Conservation (phyloP, 345 rosid species). For the Salix arbutifolia region DNA sequence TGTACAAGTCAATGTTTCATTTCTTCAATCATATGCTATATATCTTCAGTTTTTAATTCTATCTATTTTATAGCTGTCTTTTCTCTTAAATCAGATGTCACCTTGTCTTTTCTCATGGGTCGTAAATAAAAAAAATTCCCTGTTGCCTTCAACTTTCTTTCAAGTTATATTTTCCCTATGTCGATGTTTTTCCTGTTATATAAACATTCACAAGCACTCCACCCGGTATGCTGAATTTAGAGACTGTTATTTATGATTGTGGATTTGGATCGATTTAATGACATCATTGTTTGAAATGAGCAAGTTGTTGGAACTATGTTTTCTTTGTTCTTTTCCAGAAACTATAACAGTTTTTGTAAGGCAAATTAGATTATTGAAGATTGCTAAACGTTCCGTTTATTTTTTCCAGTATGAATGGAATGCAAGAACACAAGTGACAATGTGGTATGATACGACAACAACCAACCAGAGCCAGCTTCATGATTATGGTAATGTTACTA, state of each 20-base stretch:
- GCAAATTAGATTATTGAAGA: not conserved
- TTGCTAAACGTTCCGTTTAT: not conserved
- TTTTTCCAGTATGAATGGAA: slow-evolving; percentile 74
- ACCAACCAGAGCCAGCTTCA: slow-evolving; percentile 79
- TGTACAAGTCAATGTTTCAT: not conserved
- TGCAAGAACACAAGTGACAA: slow-evolving; percentile 89
- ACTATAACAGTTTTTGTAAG: not conserved
- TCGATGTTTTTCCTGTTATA: too few relatives aligned
- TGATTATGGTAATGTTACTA: slow-evolving; percentile 64
- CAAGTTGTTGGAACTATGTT: not conserved
- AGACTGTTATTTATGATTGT: too few relatives aligned
- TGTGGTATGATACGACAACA: slow-evolving; percentile 81
- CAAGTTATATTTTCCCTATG: too few relatives aligned
- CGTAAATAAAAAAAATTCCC: too few relatives aligned
- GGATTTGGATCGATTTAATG: too few relatives aligned
- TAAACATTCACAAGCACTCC: too few relatives aligned
- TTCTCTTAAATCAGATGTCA: too few relatives aligned
- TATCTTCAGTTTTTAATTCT: not conserved
- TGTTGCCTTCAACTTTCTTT: too few relatives aligned
- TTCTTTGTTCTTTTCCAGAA: too few relatives aligned
- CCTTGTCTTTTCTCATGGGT: too few relatives aligned
- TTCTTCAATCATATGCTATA: not conserved
- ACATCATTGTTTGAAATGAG: not conserved
- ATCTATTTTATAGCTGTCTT: too few relatives aligned
- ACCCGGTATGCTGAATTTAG: too few relatives aligned